phyloP scores from a whole-genome alignment of 805 yeast genomes.

The Ogataea nonfermentans region DNA sequence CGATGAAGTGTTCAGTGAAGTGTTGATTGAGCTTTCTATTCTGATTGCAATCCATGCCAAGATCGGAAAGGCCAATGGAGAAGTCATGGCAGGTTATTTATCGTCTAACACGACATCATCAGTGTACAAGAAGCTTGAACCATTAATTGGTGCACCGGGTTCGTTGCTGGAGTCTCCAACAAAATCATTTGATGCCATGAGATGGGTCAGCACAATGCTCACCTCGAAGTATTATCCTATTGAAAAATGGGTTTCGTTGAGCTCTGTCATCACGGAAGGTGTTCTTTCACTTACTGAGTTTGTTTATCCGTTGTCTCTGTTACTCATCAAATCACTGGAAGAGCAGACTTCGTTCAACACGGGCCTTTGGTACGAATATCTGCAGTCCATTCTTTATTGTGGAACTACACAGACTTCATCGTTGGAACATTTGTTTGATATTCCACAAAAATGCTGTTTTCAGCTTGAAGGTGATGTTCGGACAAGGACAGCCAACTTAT shows the following conservation, averaged over 20 bases:
- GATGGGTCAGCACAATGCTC: conserved; percentile 45
- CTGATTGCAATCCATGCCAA: conserved; percentile 56
- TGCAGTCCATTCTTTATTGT: conserved; percentile 54
- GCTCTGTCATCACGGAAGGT: conserved; percentile 56
- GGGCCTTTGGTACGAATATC: conserved; percentile 65
- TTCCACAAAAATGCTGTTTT: conserved; percentile 70
- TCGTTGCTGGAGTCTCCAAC: conserved; percentile 8
- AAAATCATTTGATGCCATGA: conserved; percentile 19
- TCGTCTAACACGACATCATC: conserved; percentile 4
- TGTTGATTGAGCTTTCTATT: conserved; percentile 65
- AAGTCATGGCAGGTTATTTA: conserved; percentile 8
- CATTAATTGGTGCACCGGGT: conserved; percentile 13
- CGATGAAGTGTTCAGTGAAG: conserved; percentile 67
- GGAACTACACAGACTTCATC: conserved; percentile 69
- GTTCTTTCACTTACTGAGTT: conserved; percentile 53
- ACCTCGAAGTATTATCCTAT: conserved; percentile 62
- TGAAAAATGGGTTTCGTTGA: conserved; percentile 70
- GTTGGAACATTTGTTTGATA: conserved; percentile 64
- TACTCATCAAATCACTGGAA: conserved; percentile 49
- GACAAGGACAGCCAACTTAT: conserved; percentile 50
- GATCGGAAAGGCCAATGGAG: conserved; percentile 14
- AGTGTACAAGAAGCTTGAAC: conserved; percentile 12
- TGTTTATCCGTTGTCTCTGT: conserved; percentile 47
- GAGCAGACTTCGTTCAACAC: conserved; percentile 55
- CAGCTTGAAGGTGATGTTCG: conserved; percentile 64